Evolutionary conservation across 1,139 yeast species (phyloP), one percentile per base, ranked within the genome.

Genomic region (Eremothecium coryli): DNA sequence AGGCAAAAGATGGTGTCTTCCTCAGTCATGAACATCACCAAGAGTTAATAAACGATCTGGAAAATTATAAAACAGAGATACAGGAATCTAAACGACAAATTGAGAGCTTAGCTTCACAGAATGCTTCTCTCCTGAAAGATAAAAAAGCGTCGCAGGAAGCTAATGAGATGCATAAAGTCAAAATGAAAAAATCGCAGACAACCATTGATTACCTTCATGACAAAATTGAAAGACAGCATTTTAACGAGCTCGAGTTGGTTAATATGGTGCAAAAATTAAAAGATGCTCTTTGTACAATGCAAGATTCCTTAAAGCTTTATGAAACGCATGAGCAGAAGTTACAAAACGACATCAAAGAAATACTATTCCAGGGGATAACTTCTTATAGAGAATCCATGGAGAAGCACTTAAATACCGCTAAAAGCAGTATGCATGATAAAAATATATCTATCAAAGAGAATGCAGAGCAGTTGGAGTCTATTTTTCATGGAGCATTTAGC

Each of bases 1-100:
- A 79, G 42, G 60, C 62, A 10, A 77, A 71, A 48, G 79, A 75
- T 46, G 86, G 86, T 2, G 66, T 78, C 11, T 76, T 64, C 52
- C 56, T 79, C 66, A 73, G 74, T 45, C 74, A 73, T 32, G 66
- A 61, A 5, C 76, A 76, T 47, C 76, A 76, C 46, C 66, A 68
- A 33, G 68, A 65, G 23, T 43, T 77, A 23, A 62, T 70, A 38
- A 62, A 61, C 36, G 68, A 66, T 35, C 52, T 65, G 14, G 70
- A 68, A 39, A 68, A 62, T 38, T 58, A 61, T 32, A 66, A 64
- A 31, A 65, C 65, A 4, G 72, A 69, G 42, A 55, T 66, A 5
- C 62, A 61, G 23, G 75, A 70, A 41, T 50, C 58, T 12, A 52
- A 59, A 34, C 46, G 69, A 32, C 53, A 53, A 10, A 56, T 57